Evolutionary conservation across 1,284 basidiomycete species (phyloP).

Genomic region (Papiliotrema fonsecae): DNA sequence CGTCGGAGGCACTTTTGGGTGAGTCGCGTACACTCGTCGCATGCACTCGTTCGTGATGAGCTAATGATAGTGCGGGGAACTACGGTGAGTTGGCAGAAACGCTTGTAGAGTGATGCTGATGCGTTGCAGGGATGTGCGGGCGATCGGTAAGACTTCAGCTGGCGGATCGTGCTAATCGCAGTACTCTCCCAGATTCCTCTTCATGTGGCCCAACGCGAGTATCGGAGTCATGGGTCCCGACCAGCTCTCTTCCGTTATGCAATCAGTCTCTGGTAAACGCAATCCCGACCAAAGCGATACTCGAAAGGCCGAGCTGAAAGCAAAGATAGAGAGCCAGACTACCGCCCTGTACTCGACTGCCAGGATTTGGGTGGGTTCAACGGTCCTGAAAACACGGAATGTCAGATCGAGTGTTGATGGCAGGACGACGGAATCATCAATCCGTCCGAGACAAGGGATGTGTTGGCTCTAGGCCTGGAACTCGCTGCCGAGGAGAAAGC

Average conservation of each 20-base stretch:
- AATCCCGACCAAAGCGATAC: conserved; percentile 16
- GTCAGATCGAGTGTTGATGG: conserved; percentile 18
- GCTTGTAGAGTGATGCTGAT: conserved; percentile 3
- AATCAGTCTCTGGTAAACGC: conserved; percentile 55
- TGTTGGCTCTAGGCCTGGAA: conserved; percentile 76
- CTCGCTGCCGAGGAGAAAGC: conserved; percentile 56
- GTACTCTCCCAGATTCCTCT: conserved; percentile 90
- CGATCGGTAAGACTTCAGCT: conserved; percentile 60
- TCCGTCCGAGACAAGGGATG: conserved; percentile 83
- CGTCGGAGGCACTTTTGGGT: conserved; percentile 88
- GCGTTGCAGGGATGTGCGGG: conserved; percentile 71
- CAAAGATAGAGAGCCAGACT: conserved; percentile 80
- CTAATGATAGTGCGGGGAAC: conserved; percentile 63
- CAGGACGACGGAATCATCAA: conserved; percentile 86
- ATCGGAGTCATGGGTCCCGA: conserved; percentile 95
- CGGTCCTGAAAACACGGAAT: not conserved
- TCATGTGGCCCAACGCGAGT: conserved; percentile 98
- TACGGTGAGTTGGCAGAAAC: conserved; percentile 60
- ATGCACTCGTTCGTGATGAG: not conserved
- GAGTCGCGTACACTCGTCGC: conserved; percentile 6
- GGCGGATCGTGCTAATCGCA: conserved; percentile 43
- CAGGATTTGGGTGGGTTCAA: conserved; percentile 64
- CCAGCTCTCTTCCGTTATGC: conserved; percentile 89
- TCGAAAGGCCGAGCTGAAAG: conserved; percentile 54
- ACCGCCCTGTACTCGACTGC: conserved; percentile 82